These are phyloP conservation scores for Exidia glandulosa DNA, from an alignment of 768 basidiomycete species.

Conservation along the genomic window DNA sequence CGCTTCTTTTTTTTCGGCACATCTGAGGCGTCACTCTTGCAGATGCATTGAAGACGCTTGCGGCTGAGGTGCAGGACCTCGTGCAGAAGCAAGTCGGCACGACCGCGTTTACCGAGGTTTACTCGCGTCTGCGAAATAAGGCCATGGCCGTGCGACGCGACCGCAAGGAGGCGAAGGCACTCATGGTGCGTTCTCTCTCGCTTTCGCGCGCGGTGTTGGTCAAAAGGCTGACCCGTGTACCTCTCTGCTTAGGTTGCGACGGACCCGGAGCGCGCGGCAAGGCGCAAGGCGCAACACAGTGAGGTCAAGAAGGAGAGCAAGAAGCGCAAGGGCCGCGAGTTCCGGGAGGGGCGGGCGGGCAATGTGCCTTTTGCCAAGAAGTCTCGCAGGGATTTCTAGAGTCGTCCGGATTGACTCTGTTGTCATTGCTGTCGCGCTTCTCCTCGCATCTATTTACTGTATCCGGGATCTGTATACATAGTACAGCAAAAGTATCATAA, in stretches of 20 bases:
- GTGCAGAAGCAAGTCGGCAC: slow-evolving; percentile 80
- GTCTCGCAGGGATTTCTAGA: not conserved
- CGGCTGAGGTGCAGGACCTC: slow-evolving; percentile 76
- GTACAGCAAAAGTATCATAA: not conserved
- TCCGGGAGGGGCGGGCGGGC: slow-evolving; percentile 18
- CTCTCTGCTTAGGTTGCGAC: slow-evolving; percentile 40
- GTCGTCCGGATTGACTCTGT: not conserved
- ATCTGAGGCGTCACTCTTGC: not conserved
- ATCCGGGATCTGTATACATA: not conserved
- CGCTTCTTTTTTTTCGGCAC: not conserved
- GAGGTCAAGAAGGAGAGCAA: slow-evolving; percentile 72
- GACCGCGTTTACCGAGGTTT: slow-evolving; percentile 68
- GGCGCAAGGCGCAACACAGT: slow-evolving; percentile 61
- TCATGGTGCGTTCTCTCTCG: slow-evolving; percentile 36
- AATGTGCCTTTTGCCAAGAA: not conserved
- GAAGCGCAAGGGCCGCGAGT: slow-evolving; percentile 59
- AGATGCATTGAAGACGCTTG: slow-evolving; percentile 79
- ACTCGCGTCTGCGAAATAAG: slow-evolving; percentile 71
- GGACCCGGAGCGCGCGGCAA: slow-evolving; percentile 68
- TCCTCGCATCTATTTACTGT: not conserved
- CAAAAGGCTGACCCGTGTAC: too few relatives aligned
- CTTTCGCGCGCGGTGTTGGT: too few relatives aligned
- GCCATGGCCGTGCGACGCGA: slow-evolving; percentile 57
- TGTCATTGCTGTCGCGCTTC: not conserved
- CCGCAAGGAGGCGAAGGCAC: slow-evolving; percentile 49